Percentiles rank a stretch among this genome's conserved stretches.
Conservation (phyloP, 2,329 filamentous ascomycete species). For the Alternaria sp. region DNA sequence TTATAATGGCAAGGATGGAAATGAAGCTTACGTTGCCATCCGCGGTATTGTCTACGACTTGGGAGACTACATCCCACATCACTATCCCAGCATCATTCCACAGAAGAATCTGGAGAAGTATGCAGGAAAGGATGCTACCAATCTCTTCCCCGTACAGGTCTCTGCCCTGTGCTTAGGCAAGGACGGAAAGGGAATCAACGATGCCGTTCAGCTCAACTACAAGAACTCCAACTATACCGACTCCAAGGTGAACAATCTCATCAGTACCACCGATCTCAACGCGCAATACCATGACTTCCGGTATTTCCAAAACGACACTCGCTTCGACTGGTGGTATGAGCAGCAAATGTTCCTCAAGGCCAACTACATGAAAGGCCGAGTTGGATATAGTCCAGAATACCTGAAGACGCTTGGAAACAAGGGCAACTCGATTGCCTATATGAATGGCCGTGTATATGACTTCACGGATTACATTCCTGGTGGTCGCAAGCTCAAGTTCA, state of each 20-base stretch:
- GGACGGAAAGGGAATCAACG: slow-evolving; percentile 68
- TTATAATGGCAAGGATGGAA: slow-evolving; percentile 74
- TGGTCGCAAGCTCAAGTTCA: slow-evolving; percentile 71
- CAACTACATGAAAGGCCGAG: slow-evolving; percentile 83
- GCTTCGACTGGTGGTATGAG: slow-evolving; percentile 92
- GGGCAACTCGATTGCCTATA: slow-evolving; percentile 74
- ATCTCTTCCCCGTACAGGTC: slow-evolving; percentile 92
- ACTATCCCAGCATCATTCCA: slow-evolving; percentile 76
- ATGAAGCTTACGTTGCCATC: slow-evolving; percentile 76
- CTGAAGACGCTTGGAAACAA: slow-evolving; percentile 74
- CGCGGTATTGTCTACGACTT: slow-evolving; percentile 91
- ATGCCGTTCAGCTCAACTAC: slow-evolving; percentile 84
- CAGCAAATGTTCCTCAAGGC: slow-evolving; percentile 80
- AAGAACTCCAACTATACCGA: slow-evolving; percentile 77
- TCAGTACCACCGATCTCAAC: slow-evolving; percentile 75
- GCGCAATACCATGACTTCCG: slow-evolving; percentile 92
- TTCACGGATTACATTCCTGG: slow-evolving; percentile 82
- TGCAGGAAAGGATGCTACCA: slow-evolving; percentile 84
- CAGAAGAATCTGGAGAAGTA: slow-evolving; percentile 75
- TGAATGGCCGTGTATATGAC: slow-evolving; percentile 85
- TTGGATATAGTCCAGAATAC: slow-evolving; percentile 84
- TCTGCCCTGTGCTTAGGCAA: slow-evolving; percentile 86
- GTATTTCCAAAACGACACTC: slow-evolving; percentile 78
- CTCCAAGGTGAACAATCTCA: slow-evolving; percentile 63
- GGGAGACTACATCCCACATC: slow-evolving; percentile 72